Evolutionary conservation across 306 rosid genomes (phyloP).

Genomic region (Castanea crenata): DNA sequence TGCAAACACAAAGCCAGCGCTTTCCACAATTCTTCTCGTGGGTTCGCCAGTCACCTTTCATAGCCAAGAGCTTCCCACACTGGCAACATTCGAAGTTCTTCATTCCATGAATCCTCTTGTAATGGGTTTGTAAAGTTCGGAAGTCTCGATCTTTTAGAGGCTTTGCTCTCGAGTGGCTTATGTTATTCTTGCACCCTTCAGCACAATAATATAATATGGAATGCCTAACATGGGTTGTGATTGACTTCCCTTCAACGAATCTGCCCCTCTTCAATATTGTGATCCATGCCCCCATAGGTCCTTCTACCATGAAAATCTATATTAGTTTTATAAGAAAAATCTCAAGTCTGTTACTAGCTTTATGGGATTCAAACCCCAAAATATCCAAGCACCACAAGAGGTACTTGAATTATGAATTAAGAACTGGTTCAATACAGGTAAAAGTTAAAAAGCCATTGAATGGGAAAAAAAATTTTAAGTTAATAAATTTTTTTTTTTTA

Average conservation of each 20-base stretch:
- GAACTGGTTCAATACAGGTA: too few relatives aligned
- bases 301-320: slow-evolving; percentile 36
- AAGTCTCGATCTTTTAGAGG: slow-evolving; percentile 35
- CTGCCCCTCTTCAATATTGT: slow-evolving; percentile 64
- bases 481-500: too few relatives aligned
- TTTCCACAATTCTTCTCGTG: slow-evolving; percentile 83
- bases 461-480: too few relatives aligned
- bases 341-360: too few relatives aligned
- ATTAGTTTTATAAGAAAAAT: background rate
- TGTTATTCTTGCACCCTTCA: slow-evolving; percentile 75
- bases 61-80: slow-evolving; percentile 64
- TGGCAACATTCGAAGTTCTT: slow-evolving; percentile 63
- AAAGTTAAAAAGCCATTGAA: too few relatives aligned
- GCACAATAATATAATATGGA: slow-evolving; percentile 64
- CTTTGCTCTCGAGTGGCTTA: slow-evolving; percentile 41
- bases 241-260: slow-evolving; percentile 55
- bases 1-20: slow-evolving; percentile 83
- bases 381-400: too few relatives aligned
- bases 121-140: slow-evolving; percentile 48
- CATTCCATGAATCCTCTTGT: slow-evolving; percentile 67
- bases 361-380: too few relatives aligned
- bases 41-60: slow-evolving; percentile 82
- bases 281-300: slow-evolving; percentile 90
- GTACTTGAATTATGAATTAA: too few relatives aligned
- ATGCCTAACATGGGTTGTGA: slow-evolving; percentile 43